Evolutionary conservation across 257 asterid species (phyloP).

Genomic region (Lantana camara): DNA sequence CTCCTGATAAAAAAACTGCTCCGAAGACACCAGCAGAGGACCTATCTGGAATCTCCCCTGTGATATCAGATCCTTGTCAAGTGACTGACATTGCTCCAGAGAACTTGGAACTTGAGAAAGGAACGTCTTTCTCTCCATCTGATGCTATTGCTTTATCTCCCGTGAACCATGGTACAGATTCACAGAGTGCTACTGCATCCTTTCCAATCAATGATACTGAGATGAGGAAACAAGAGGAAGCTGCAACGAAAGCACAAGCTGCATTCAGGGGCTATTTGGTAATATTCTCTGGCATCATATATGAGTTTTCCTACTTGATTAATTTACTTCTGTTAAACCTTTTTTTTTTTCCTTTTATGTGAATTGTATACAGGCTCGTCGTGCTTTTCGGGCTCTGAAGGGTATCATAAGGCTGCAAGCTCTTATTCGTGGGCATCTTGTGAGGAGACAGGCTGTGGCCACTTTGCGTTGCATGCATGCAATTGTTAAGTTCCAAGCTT

Average conservation of each 20-base stretch:
- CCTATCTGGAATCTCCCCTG: constrained; percentile 42
- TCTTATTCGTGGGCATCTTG: constrained; percentile 91
- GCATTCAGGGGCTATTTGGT: constrained; percentile 89
- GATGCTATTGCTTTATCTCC: constrained; percentile 39
- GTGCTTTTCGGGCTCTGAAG: constrained; percentile 88
- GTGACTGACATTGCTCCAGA: constrained; percentile 44
- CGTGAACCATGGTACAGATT: constrained; percentile 42
- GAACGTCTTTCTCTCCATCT: constrained; percentile 38
- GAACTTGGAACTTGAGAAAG: constrained; percentile 46
- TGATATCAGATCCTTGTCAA: constrained; percentile 46
- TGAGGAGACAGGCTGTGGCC: constrained; percentile 88
- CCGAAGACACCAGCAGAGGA: constrained; percentile 44
- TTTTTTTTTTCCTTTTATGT: constrained; percentile 8
- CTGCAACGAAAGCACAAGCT: constrained; percentile 81
- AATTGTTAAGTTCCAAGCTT: constrained; percentile 75
- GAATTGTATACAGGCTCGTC: constrained; percentile 68
- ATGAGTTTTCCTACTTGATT: constrained; percentile 11
- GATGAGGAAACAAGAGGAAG: constrained; percentile 51
- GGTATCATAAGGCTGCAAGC: constrained; percentile 96
- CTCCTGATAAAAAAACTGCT: constrained; percentile 41
- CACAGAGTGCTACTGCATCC: constrained; percentile 30
- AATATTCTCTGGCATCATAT: constrained; percentile 28
- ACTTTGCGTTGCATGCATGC: constrained; percentile 80
- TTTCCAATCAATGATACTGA: constrained; percentile 48
- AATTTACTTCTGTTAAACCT: not conserved